These are phyloP conservation scores for Cucurbita pepo DNA, from an alignment of 306 rosid genomes.

Conservation along the genomic window DNA sequence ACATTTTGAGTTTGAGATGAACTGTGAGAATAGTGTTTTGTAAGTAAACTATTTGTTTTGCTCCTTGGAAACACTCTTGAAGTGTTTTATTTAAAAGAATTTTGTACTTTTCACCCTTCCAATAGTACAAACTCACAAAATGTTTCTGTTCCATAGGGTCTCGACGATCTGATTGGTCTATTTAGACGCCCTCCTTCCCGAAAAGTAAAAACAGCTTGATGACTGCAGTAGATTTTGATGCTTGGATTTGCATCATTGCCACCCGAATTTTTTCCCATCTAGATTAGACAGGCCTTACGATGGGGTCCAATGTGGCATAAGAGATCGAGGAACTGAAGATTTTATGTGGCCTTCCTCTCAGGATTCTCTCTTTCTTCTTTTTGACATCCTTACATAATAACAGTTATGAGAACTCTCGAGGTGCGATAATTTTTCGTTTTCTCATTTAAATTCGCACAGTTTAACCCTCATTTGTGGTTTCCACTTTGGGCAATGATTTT, in stretches of 20 bases:
- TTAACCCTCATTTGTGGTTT: neutral
- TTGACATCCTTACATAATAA: neutral
- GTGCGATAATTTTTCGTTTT: neutral
- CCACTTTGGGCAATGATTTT: neutral
- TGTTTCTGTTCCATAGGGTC: conserved; percentile 43
- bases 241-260: neutral
- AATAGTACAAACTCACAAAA: neutral
- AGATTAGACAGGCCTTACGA: conserved; percentile 8
- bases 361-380: neutral
- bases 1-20: neutral
- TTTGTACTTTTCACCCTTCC: neutral
- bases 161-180: conserved; percentile 84
- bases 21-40: neutral
- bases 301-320: neutral
- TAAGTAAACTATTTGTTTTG: neutral
- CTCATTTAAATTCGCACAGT: neutral
- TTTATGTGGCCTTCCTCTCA: neutral
- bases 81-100: neutral
- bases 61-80: neutral
- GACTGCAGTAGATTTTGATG: conserved; percentile 3
- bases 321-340: neutral
- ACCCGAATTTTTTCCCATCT: conserved; percentile 5
- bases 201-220: conserved; percentile 78
- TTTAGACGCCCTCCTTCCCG: conserved; percentile 94
- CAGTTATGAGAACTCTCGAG: neutral